phyloP scores from a whole-genome alignment of 1,284 basidiomycete genomes.

The Tetrapyrgos nigripes region DNA sequence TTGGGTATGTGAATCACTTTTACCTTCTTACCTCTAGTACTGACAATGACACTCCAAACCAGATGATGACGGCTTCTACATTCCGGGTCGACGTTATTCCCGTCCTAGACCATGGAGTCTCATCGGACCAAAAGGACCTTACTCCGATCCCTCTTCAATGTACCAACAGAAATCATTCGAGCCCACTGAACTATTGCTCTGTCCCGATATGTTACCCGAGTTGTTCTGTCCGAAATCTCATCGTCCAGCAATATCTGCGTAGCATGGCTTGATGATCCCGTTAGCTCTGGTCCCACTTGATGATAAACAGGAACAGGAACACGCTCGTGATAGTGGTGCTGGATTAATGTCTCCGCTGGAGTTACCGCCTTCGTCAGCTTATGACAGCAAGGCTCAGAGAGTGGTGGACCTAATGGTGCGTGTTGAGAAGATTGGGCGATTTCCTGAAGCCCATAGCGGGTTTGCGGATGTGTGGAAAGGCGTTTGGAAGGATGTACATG shows the following conservation, averaged over 20 bases:
- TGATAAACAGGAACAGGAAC: too few relatives aligned
- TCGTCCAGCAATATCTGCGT: background rate
- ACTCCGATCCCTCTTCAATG: slow-evolving; percentile 43
- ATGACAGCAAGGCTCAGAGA: background rate
- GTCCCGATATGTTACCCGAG: slow-evolving; percentile 36
- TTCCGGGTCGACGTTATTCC: slow-evolving; percentile 27
- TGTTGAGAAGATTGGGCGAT: slow-evolving; percentile 37
- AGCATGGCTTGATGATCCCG: slow-evolving; percentile 13
- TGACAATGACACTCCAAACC: background rate
- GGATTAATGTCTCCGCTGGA: slow-evolving; percentile 10
- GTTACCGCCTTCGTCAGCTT: slow-evolving; percentile 14
- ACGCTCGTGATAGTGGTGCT: background rate
- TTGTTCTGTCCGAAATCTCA: slow-evolving; percentile 23
- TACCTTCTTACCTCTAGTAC: background rate
- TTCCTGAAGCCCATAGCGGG: slow-evolving; percentile 47
- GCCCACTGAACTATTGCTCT: slow-evolving; percentile 29
- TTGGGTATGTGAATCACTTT: background rate
- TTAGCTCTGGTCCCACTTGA: slow-evolving; percentile 1
- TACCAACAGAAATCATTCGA: slow-evolving; percentile 29
- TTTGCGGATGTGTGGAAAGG: slow-evolving; percentile 53
- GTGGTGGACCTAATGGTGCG: slow-evolving; percentile 43
- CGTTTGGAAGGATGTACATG: slow-evolving; percentile 30
- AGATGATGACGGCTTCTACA: background rate
- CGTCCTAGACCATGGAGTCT: slow-evolving; percentile 45
- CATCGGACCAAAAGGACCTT: slow-evolving; percentile 41